phyloP scores from a whole-genome alignment of 208 protist genomes.

The Trypanosoma grayi region DNA sequence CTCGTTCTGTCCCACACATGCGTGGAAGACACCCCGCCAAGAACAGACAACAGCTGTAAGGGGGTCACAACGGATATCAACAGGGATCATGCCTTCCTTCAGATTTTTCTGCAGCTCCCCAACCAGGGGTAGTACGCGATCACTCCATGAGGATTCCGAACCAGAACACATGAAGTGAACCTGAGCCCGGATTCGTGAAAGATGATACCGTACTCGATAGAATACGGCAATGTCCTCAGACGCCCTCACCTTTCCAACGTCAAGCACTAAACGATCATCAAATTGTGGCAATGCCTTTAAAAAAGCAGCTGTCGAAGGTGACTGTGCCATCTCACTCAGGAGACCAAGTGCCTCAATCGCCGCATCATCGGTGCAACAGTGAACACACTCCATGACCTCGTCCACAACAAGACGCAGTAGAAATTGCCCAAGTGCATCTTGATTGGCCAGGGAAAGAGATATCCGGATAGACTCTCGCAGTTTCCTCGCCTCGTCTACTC shows the following conservation, averaged over 20 bases:
- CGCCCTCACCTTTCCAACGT: background rate
- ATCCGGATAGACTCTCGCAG: slow-evolving; percentile 9
- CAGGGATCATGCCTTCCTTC: background rate
- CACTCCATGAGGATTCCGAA: background rate
- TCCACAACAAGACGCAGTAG: slow-evolving; percentile 16
- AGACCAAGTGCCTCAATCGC: slow-evolving; percentile 21
- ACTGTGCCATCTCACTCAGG: slow-evolving; percentile 24
- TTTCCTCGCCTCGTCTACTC: slow-evolving; percentile 9
- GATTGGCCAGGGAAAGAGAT: slow-evolving; percentile 9
- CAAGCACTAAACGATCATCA: slow-evolving; percentile 7
- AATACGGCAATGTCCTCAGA: background rate
- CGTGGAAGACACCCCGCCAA: slow-evolving; percentile 19
- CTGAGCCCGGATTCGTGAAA: slow-evolving; percentile 20
- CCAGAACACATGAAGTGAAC: slow-evolving; percentile 11
- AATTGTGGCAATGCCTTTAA: slow-evolving; percentile 23
- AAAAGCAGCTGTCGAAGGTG: slow-evolving; percentile 16
- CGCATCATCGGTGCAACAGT: slow-evolving; percentile 2
- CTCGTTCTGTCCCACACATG: slow-evolving; percentile 21
- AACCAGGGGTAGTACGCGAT: slow-evolving; percentile 4
- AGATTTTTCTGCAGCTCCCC: slow-evolving; percentile 9
- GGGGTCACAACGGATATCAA: background rate
- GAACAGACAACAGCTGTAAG: slow-evolving; percentile 14
- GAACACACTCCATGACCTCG: slow-evolving; percentile 23
- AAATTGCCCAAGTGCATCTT: background rate
- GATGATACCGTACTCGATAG: slow-evolving; percentile 6